phyloP scores from a whole-genome alignment of 257 asterid species.

The Fraxinus cuspidata region DNA sequence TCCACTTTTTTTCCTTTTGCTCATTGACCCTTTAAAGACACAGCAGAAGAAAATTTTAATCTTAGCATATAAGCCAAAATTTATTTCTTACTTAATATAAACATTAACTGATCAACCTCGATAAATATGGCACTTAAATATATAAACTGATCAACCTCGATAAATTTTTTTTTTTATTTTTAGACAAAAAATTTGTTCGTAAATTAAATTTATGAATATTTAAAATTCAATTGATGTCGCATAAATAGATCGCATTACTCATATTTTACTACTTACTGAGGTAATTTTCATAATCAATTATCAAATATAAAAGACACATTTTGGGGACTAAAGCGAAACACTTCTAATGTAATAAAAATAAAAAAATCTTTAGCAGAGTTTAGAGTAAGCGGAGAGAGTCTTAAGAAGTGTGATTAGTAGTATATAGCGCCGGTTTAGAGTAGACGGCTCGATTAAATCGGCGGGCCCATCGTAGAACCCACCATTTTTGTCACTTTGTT shows the following conservation, averaged over 20 bases:
- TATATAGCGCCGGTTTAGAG: slow-evolving; percentile 23
- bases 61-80: neutral
- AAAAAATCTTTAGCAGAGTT: neutral
- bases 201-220: too few species aligned
- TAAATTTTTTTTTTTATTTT: too few species aligned
- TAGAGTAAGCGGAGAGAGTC: neutral
- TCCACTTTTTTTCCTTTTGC: neutral
- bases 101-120: neutral
- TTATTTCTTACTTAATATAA: neutral
- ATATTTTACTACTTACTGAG: too few species aligned
- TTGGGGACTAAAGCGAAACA: too few species aligned
- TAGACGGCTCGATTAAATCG: slow-evolving; percentile 31
- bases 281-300: too few species aligned
- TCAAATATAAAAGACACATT: too few species aligned
- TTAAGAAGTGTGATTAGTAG: neutral
- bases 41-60: neutral
- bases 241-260: too few species aligned
- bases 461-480: slow-evolving; percentile 46
- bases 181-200: too few species aligned
- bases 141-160: neutral
- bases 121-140: too few species aligned
- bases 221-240: too few species aligned
- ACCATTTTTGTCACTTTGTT: neutral
- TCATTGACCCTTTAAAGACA: neutral
- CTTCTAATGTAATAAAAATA: too few species aligned